phyloP scores from a whole-genome alignment of 257 asterid species.

The Ilex aquifolium region DNA sequence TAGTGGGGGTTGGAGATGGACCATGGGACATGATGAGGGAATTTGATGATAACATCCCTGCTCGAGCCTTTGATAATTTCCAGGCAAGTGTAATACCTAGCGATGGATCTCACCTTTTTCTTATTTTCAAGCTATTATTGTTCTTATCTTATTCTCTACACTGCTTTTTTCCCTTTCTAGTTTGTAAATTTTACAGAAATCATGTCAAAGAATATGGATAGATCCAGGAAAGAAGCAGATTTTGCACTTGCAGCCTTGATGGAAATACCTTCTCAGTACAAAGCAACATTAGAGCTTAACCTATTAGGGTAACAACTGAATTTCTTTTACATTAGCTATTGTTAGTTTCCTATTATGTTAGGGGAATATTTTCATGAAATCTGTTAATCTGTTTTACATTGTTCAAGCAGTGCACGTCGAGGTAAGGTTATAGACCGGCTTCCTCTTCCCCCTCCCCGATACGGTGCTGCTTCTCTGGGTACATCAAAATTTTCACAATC shows the following conservation, averaged over 20 bases:
- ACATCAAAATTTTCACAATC: constrained; percentile 50
- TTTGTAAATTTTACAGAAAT: constrained; percentile 91
- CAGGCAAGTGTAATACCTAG: constrained; percentile 42
- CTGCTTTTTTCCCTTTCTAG: constrained; percentile 29
- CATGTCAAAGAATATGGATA: constrained; percentile 62
- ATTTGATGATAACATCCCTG: constrained; percentile 87
- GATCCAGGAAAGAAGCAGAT: constrained; percentile 84
- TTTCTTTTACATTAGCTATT: neutral
- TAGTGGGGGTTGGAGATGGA: constrained; percentile 95
- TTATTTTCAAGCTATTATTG: constrained; percentile 1
- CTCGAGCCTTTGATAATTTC: constrained; percentile 89
- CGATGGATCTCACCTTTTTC: constrained; percentile 7
- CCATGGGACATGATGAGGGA: constrained; percentile 99
- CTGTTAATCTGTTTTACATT: constrained; percentile 13
- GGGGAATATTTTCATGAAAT: neutral
- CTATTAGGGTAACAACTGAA: constrained; percentile 58
- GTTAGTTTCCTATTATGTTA: neutral
- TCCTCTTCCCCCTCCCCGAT: constrained; percentile 82
- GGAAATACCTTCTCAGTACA: constrained; percentile 96
- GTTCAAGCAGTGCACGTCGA: constrained; percentile 50
- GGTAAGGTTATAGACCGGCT: constrained; percentile 66
- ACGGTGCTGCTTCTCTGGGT: constrained; percentile 51
- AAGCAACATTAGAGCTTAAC: constrained; percentile 85
- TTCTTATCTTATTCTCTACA: constrained; percentile 5
- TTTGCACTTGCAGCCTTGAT: constrained; percentile 90